Conservation (phyloP, 768 basidiomycete species). For the Russula compacta region DNA sequence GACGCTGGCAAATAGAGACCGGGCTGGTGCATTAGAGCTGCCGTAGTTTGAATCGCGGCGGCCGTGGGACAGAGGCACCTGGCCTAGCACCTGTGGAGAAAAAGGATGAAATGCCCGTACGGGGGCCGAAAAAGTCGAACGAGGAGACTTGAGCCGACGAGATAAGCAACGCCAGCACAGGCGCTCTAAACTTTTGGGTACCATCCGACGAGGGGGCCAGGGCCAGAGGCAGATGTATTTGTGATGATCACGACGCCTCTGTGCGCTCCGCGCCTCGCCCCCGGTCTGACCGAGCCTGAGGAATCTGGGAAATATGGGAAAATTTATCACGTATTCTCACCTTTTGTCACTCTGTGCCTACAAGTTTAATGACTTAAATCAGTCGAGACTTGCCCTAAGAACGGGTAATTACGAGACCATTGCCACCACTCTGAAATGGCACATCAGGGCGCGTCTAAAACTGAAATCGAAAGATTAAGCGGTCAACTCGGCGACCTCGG, state of each 20-base stretch:
- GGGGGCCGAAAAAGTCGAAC: constrained; percentile 12
- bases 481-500: background rate
- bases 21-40: constrained; percentile 3
- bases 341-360: background rate
- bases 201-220: background rate
- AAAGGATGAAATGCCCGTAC: background rate
- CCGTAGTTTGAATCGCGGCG: constrained; percentile 3
- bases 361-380: background rate
- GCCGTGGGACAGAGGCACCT: constrained; percentile 4
- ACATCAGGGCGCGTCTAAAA: background rate
- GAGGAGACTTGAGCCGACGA: background rate
- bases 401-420: background rate
- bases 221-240: constrained; percentile 3
- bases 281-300: too few species aligned
- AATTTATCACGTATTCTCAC: background rate
- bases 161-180: background rate
- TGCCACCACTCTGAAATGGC: background rate
- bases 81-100: background rate
- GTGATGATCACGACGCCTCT: background rate
- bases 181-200: background rate
- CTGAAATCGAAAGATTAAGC: too few species aligned
- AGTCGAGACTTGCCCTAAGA: background rate
- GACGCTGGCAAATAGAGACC: background rate
- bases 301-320: background rate
- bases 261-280: background rate